Base-by-base conservation (phyloP, 2,329 filamentous ascomycete genomes). In the Coniochaeta pulveracea region DNA sequence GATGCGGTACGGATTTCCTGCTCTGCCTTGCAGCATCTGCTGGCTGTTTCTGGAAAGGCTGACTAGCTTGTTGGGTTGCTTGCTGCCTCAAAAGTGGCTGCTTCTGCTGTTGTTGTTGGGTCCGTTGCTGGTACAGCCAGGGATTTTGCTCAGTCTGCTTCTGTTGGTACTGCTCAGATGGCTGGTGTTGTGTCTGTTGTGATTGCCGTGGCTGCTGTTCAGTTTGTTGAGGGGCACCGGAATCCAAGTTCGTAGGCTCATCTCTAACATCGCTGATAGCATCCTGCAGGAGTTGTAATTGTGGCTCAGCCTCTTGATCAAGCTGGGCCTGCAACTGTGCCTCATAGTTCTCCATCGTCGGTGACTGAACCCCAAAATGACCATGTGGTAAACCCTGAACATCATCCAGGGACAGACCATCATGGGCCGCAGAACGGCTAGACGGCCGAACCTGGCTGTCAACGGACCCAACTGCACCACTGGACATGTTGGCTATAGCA, bases 301-400 rank as follows among this genome's bases (percentile, higher is more conserved):
- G 18, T 30, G 34, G 12, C 17, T 49, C 40, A 8, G 37, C 28
- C 24, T 45, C 38, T 19, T 47, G 47, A 30, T 46, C 44, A 6
- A 47, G 35, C 35, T 50, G 47, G 5, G 46, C 46, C 32, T 49
- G 46, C 10, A 50, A 39, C 19, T 49, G 47, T 16, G 46, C 47
- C 21, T 49, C 45, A 11, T 47, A 47, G 24, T 42, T 45, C 24
- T 49, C 47, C 39, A 45, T 44, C 10, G 43, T 43, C 7, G 47
- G 43, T 16, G 47, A 48, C 19, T 44, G 44, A 5, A 42, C 41
- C 12, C 44, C 47, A 26, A 48, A 47, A 10, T 46, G 44, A 14
- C 24, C 37, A n/a, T 45, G 37, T 10, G 41, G 16, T n/a, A 43
- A 31, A 6, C 36, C 23, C 5, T 42, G 17, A 5, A 42, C 46